Evolutionary conservation across 2,329 filamentous ascomycete genomes (phyloP), one percentile per base, ranked within the genome.

Genomic region (Ophiosphaerella korrae): DNA sequence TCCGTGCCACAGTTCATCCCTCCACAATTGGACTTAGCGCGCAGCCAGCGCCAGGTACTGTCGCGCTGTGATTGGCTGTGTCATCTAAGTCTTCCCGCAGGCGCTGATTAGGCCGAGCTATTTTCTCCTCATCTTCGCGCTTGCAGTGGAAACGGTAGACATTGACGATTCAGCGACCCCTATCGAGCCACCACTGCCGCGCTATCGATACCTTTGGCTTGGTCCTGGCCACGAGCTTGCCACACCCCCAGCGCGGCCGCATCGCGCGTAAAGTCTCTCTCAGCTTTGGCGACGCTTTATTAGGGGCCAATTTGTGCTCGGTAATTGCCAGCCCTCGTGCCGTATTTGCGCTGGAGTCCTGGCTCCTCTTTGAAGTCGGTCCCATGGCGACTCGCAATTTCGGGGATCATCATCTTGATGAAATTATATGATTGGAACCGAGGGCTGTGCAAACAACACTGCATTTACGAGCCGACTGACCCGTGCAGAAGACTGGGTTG

Each of bases 331-430:
- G 53, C 55, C 18, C 38, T 38, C 39, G 45, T 44, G 11, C 26
- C 26, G 26, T 31, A 38, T 52, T 45, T 42, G 45, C 42, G 45
- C 47, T 14, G 48, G 46, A 43, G 44, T 43, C 53, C 39, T 53
- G 42, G 47, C 39, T 59, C 47, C 56, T 57, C 47, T 55, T 53
- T 50, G 52, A 34, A 50, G 53, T 51, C 48, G 52, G 31, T 39
- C 26, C 40, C 36, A 33, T 42, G 50, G 54, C 61, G 42, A 57
- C 51, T 64, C 64, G 66, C 53, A 68, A 68, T 68, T 60, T 67
- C 59, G 57, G 55, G 38, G 33, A 41, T 48, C 53, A 52, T 55
- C 52, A 60, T 35, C 47, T n/a, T 50, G 49, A 45, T 52, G 52
- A 52, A 39, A 43, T 47, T 46, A 53, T 52, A 53, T 47, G 53